Percentiles rank a stretch among this genome's conserved stretches.
Evolutionary conservation across 148 eudicot genomes (phyloP).

Genomic region (Rhododendron henanense): DNA sequence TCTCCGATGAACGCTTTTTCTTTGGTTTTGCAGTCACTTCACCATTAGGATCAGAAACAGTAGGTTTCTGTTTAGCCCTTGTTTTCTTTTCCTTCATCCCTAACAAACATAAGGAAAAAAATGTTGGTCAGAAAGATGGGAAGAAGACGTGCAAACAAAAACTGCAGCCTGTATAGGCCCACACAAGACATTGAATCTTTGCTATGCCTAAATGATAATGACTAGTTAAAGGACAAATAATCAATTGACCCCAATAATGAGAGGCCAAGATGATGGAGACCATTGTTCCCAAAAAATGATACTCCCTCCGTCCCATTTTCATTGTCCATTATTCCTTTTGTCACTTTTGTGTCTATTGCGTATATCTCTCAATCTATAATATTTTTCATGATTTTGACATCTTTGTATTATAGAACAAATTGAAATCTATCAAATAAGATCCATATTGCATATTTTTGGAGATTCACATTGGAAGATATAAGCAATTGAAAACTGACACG

Average conservation of each 20-base stretch:
- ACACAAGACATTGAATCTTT: neutral
- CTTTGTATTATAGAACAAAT: too few species aligned
- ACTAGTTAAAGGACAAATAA: neutral
- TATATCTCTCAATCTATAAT: too few species aligned
- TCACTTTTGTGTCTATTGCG: too few species aligned
- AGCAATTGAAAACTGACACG: too few species aligned
- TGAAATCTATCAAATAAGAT: too few species aligned
- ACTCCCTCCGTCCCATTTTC: too few species aligned
- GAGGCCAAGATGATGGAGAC: neutral
- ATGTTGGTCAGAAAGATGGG: neutral
- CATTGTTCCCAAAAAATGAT: neutral
- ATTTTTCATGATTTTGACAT: too few species aligned
- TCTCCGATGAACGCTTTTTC: slow-evolving; percentile 7
- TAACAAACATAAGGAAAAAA: neutral
- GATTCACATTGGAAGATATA: too few species aligned
- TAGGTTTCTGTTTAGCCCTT: neutral
- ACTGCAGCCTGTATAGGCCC: neutral
- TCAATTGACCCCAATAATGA: neutral
- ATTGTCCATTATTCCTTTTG: too few species aligned
- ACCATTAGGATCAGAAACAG: slow-evolving; percentile 4
- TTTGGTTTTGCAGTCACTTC: slow-evolving; percentile 9
- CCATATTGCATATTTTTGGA: too few species aligned
- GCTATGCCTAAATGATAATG: neutral
- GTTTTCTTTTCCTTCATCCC: slow-evolving; percentile 15
- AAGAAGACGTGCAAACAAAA: neutral